These are phyloP conservation scores for Botrytis fragariae DNA, from an alignment of 2,329 filamentous ascomycete species.

Conservation along the genomic window DNA sequence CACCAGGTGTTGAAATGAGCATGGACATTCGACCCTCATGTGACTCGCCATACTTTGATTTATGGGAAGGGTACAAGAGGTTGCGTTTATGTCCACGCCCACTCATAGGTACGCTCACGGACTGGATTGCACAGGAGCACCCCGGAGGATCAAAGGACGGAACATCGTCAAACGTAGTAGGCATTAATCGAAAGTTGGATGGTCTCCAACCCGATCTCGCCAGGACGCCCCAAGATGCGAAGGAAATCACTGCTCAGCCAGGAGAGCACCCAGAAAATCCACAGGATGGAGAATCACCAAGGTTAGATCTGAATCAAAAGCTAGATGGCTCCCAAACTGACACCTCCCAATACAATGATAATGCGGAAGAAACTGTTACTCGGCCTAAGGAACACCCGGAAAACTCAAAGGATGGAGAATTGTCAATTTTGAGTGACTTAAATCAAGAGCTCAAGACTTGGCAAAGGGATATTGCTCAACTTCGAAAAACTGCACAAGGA, in stretches of 20 bases:
- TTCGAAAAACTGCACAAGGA: not conserved
- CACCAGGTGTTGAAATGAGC: constrained; percentile 13
- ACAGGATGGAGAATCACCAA: not conserved
- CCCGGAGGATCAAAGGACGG: not conserved
- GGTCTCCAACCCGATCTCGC: not conserved
- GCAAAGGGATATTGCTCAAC: not conserved
- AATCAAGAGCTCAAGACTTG: not conserved
- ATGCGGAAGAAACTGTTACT: not conserved
- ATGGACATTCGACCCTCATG: not conserved
- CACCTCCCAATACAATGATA: not conserved
- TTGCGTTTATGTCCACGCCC: constrained; percentile 29
- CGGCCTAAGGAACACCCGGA: not conserved
- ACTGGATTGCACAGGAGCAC: constrained; percentile 31
- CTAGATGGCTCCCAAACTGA: not conserved
- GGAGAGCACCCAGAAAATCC: not conserved
- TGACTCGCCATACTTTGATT: not conserved
- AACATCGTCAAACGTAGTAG: not conserved
- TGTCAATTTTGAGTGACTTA: not conserved
- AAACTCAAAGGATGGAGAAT: not conserved
- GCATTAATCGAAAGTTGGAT: not conserved
- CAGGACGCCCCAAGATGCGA: not conserved
- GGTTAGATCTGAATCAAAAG: not conserved
- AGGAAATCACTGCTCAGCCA: not conserved
- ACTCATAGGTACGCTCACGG: constrained; percentile 28
- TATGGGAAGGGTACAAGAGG: constrained; percentile 20